Evolutionary conservation across 1,139 yeast species (phyloP), one percentile per base, ranked within the genome.

Genomic region (Debaryomyces sp.): DNA sequence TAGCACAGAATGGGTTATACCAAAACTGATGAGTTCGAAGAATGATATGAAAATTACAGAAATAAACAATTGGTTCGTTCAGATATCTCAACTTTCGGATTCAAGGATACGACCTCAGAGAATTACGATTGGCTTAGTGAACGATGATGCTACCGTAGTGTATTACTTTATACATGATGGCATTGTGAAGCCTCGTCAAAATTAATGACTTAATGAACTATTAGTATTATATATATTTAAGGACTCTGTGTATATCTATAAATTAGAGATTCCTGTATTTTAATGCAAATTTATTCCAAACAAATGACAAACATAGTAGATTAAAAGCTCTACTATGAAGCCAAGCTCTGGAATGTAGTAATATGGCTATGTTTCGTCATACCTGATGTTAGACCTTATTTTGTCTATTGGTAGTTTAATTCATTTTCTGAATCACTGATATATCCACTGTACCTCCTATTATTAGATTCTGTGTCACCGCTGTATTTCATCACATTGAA

Each of bases 131-230:
- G 90, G 81, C 0, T 68, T 86, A 53, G 73, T 80, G 7, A 82
- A 84, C 48, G 75, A 75, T 47, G 92, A 86, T 61, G 85, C 88
- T 0, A 83, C 90, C 0, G 75, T 87, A 3, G 87, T 85, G 5
- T 87, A 84, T 58, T 86, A 86, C 59, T 77, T 82, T 56, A 75
- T 85, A 34, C 80, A 84, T 59, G 78, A 79, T 52, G 91, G 89
- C 0, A 69, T 85, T 15, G 79, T 76, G 8, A 80, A 77, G 60
- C 91, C 91, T 3, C 67, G 81, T 36, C 77, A 77, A 57, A 80
- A 80, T 56, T 81, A 57, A 56, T 29, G 21, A 24, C 9, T 43
- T 26, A 36, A 24, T 35, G 38, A 35, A 9, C 38, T 35, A 22
- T 35, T 21, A 35, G 21, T 13, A 13, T 18, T n/a, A n/a, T n/a